Conservation (phyloP, 2,329 filamentous ascomycete genomes). For the Fusarium succisae region DNA sequence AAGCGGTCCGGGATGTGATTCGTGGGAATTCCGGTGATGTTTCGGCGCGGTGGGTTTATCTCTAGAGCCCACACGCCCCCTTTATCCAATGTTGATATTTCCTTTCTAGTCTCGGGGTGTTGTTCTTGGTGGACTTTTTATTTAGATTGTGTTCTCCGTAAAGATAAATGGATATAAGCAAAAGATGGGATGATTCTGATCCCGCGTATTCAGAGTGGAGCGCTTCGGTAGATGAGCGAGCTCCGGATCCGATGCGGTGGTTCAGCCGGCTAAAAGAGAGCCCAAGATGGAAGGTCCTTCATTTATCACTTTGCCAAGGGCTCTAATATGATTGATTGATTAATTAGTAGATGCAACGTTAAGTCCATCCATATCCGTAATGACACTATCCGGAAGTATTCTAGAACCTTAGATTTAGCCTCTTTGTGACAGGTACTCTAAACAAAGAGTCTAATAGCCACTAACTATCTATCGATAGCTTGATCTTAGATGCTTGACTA, state of each 20-base stretch:
- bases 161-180: neutral
- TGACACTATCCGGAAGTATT: neutral
- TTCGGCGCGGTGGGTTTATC: slow-evolving; percentile 18
- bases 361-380: neutral
- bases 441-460: neutral
- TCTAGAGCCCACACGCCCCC: slow-evolving; percentile 9
- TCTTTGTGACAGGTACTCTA: neutral
- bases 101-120: neutral
- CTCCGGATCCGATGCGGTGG: slow-evolving; percentile 9
- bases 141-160: neutral
- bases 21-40: slow-evolving; percentile 23
- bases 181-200: slow-evolving; percentile 1
- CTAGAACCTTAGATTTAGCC: neutral
- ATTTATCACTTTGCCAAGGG: neutral
- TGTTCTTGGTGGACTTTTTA: neutral
- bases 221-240: neutral
- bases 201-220: neutral
- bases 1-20: slow-evolving; percentile 13
- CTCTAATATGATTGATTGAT: neutral
- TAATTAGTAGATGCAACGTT: neutral
- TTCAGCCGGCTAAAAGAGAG: slow-evolving; percentile 5
- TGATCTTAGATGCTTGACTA: neutral
- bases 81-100: neutral
- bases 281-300: neutral
- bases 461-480: neutral